Evolutionary conservation across 805 yeast species (phyloP).

Genomic region (Saccharomycopsis sp.): DNA sequence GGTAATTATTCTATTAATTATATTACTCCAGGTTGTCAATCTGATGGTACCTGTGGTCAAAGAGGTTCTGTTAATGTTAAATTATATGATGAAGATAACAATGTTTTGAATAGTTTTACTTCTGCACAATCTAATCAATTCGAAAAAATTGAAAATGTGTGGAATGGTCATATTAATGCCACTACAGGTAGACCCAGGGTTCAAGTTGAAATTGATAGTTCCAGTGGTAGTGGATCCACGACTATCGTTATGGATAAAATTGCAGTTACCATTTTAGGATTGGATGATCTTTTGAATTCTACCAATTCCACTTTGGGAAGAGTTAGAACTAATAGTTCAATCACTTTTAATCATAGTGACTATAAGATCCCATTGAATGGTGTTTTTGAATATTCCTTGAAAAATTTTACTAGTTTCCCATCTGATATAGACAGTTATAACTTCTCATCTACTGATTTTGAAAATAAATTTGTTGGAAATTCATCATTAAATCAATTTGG

Average conservation of each 20-base stretch:
- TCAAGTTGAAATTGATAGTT: slow-evolving; percentile 31
- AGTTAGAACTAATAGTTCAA: slow-evolving; percentile 13
- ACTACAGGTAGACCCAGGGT: slow-evolving; percentile 36
- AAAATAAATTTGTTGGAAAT: slow-evolving; percentile 35
- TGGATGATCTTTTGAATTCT: slow-evolving; percentile 34
- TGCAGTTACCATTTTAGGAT: slow-evolving; percentile 39
- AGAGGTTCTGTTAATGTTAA: slow-evolving; percentile 81
- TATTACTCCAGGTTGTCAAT: slow-evolving; percentile 81
- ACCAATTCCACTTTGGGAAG: slow-evolving; percentile 29
- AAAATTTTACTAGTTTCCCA: slow-evolving; percentile 59
- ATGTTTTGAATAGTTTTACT: slow-evolving; percentile 34
- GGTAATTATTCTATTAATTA: slow-evolving; percentile 70
- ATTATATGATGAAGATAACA: slow-evolving; percentile 37
- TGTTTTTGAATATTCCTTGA: slow-evolving; percentile 70
- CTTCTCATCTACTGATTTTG: slow-evolving; percentile 22
- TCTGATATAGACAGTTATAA: slow-evolving; percentile 26
- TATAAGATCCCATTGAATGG: slow-evolving; percentile 52
- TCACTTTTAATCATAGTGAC: slow-evolving; percentile 20
- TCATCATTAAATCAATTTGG: slow-evolving; percentile 40
- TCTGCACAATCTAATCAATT: slow-evolving; percentile 72
- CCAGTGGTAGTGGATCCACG: slow-evolving; percentile 26
- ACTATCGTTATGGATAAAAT: slow-evolving; percentile 69
- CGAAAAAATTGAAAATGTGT: slow-evolving; percentile 75
- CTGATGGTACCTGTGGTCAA: slow-evolving; percentile 55
- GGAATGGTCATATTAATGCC: slow-evolving; percentile 57